Evolutionary conservation across 1,284 basidiomycete genomes (phyloP), one percentile per base, ranked within the genome.

Genomic region (Lentinus polychrous): DNA sequence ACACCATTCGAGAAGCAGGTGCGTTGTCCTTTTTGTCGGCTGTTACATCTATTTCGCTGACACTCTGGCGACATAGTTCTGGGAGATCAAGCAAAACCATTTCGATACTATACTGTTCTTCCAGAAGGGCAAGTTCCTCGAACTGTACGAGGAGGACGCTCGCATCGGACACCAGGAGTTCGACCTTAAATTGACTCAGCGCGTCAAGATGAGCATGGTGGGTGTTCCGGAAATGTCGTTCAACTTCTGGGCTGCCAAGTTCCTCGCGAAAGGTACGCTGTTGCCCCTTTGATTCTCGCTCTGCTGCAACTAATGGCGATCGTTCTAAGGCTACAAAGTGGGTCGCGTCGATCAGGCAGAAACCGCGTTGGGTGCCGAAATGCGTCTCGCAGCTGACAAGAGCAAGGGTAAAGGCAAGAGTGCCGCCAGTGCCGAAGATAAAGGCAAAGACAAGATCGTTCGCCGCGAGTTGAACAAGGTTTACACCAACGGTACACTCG

Each of bases 171-270:
- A 96, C 63, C 85, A 84, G 56, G 84, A 94, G 51, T 96, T 97
- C 61, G 94, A 96, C 59, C 68, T 97, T 50, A 97, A 97, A 64
- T 74, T 94, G 34, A 94, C 92, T 1, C 80, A 84, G 42, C 73
- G 91, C 49, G 94, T 97, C 49, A 99, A 98, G 69, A 99, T 99
- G 96, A 94, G 89, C 53, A 97, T 96, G 94, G 92, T 89, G 37
- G 94, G 96, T 37, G 95, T 99, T 3, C 96, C 96, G 0, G 96
- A 99, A 64, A 83, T 81, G 66, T 86, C 86, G 1, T 96, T 99
- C 66, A 93, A 95, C 60, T 86, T 88, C 58, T 94, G 91, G 91
- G 87, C 89, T 18, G 86, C 88, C 1, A 90, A 90, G 71, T 91
- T 91, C 58, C 75, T 91, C 31, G 87, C 79, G 1, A 86, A 86